Percentiles rank a stretch among this genome's conserved stretches.
These are phyloP conservation scores for Ogataea methanolica DNA, from an alignment of 805 yeast genomes.

Conservation along the genomic window DNA sequence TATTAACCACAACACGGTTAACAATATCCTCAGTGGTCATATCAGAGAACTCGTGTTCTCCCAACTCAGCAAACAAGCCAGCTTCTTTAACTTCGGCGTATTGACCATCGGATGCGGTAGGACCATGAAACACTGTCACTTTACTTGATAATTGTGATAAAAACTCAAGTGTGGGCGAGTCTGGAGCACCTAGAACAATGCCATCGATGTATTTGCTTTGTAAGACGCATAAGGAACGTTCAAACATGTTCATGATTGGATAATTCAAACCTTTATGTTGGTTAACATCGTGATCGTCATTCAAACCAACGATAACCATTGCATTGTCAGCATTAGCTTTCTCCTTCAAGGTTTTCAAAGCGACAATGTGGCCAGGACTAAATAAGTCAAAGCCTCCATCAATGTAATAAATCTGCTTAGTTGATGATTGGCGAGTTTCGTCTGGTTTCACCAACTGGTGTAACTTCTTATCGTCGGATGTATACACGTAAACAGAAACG, in stretches of 20 bases:
- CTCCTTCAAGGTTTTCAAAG: conserved; percentile 46
- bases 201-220: conserved; percentile 86
- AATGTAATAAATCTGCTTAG: conserved; percentile 43
- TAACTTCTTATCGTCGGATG: conserved; percentile 26
- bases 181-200: conserved; percentile 67
- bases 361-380: conserved; percentile 88
- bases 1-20: conserved; percentile 63
- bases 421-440: conserved; percentile 6
- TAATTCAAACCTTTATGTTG: conserved; percentile 54
- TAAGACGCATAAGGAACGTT: conserved; percentile 80
- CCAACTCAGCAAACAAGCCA: conserved; percentile 37
- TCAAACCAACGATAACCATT: conserved; percentile 63
- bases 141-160: conserved; percentile 33
- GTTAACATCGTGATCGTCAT: conserved; percentile 54
- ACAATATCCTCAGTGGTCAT: conserved; percentile 71
- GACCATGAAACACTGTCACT: conserved; percentile 52
- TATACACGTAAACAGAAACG: conserved; percentile 49
- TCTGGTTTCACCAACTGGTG: conserved; percentile 34
- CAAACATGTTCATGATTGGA: conserved; percentile 85
- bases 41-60: conserved; percentile 55
- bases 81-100: conserved; percentile 26
- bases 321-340: conserved; percentile 35
- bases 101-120: conserved; percentile 37
- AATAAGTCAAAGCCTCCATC: conserved; percentile 90
- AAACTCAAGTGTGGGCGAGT: conserved; percentile 38